A percentile compares a stretch with the other conserved stretches of the same genome.
Evolutionary conservation across 345 rosid species (phyloP).

Genomic region (Corymbia maculata): DNA sequence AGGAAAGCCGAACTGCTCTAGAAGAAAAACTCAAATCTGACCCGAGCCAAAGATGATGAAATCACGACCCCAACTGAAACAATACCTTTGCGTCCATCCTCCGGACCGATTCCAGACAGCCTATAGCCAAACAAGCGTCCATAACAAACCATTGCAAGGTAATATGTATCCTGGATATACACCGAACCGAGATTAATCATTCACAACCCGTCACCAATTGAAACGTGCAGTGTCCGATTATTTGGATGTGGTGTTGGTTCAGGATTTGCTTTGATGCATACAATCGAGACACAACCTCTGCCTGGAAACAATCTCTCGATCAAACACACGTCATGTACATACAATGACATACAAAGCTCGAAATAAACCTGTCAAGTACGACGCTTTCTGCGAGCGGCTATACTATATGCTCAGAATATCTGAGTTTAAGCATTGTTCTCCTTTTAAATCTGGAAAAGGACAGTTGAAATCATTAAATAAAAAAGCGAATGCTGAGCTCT

Average conservation of each 20-base stretch:
- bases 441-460: not conserved
- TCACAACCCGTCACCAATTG: not conserved
- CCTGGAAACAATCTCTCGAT: not conserved
- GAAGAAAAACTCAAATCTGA: not conserved
- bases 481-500: not conserved
- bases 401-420: not conserved
- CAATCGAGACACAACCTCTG: not conserved
- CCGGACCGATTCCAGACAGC: not conserved
- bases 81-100: not conserved
- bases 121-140: not conserved
- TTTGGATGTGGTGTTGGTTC: not conserved
- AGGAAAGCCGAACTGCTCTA: not conserved
- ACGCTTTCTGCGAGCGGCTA: not conserved
- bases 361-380: not conserved
- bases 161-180: not conserved
- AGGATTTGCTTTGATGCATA: not conserved
- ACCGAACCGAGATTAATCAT: not conserved
- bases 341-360: not conserved
- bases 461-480: not conserved
- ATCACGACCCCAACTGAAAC: not conserved
- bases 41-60: not conserved
- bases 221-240: not conserved
- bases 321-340: not conserved
- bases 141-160: not conserved
- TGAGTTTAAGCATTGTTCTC: not conserved